Evolutionary conservation across 306 rosid species (phyloP), one percentile per base, ranked within the genome.

Genomic region (Potentilla sterilis): DNA sequence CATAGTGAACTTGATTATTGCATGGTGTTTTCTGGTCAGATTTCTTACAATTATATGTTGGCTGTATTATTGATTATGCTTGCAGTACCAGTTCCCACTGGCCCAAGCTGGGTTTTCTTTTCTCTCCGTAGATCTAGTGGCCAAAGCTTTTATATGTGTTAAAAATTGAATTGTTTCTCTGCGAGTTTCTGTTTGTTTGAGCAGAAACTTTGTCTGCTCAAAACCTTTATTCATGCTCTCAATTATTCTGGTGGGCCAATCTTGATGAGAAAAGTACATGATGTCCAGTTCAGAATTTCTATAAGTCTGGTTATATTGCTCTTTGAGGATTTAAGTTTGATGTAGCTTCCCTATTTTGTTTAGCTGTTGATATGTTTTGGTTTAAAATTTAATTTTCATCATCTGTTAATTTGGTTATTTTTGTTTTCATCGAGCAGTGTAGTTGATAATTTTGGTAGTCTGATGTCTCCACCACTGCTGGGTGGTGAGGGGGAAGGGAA

Each of bases 381-480:
- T 43, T 74, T 18, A 1, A 19, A 16, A 44, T 9, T 38, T 10
- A 18, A 14, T 74, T 44, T 59, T 32, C 35, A 10, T 38, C 16
- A 57, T 70, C 40, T 58, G 37, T 24, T 77, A n/a, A 55, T 55
- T 69, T 69, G 69, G 40, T 70, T 42, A 22, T 3, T 35, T 64
- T n/a, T 62, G 76, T 79, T 73, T 69, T 69, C 69, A 11, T 69
- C n/a, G 41, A 68, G 67, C 65, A 43, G 49, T 68, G 55, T 65
- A 65, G 81, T 74, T 75, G 66, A 79, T 70, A 76, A 28, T 51
- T 19, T 55, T 76, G 75, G 79, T 57, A 76, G 69, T 79, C 79
- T 77, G 82, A 95, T 95, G 99, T 87, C 97, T 83, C 89, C 92
- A 47, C 85, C 92, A 35, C 85, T 70, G 81, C 85, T 86, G 72